Base-by-base conservation (phyloP, 2,329 filamentous ascomycete genomes). In the Alternaria gaisen region DNA sequence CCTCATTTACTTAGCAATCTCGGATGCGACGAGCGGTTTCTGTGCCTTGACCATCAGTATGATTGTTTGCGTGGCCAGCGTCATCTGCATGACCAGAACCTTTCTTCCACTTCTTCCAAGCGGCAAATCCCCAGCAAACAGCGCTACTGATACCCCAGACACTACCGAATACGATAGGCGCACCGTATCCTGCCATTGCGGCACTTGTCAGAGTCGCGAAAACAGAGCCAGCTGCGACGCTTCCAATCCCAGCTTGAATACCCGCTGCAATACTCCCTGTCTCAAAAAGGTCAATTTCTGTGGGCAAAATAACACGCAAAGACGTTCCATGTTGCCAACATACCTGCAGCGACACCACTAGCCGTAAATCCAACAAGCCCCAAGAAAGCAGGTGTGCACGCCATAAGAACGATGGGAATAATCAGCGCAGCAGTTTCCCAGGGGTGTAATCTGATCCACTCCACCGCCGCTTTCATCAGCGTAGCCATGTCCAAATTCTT, bases 141-240 rank as follows among this genome's bases (percentile, higher is more conserved):
- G 46, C 28, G 43, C 30, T 59, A 12, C 32, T 43, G 11, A 43
- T 10, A 5, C 16, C 57, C 54, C 53, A 57, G 8, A 61, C 46
- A 26, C 44, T 16, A 14, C 56, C 60, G 11, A 62, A 12, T 2
- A 72, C 60, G 24, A 67, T 54, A 4, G 50, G 18, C 1, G 51
- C 47, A 10, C 68, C 69, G 43, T 58, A 68, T 1, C 72, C 72
- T 5, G 56, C 66, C 70, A 72, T 75, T 1, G 44, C 63, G 1
- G 72, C 73, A 43, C 71, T 74, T 2, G 67, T 66, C 3, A 71
- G 48, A 9, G 60, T 53, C 1, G 73, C 67, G 32, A 75, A 74
- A 1, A 60, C 18, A 1, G 64, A 66, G n/a, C 67, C 63, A 3
- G 65, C 69, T 9, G 48, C 62, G 3, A 73, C 67, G n/a, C 34